These are phyloP conservation scores for Pachyrhizus erosus DNA, from an alignment of 306 rosid species.

Conservation along the genomic window DNA sequence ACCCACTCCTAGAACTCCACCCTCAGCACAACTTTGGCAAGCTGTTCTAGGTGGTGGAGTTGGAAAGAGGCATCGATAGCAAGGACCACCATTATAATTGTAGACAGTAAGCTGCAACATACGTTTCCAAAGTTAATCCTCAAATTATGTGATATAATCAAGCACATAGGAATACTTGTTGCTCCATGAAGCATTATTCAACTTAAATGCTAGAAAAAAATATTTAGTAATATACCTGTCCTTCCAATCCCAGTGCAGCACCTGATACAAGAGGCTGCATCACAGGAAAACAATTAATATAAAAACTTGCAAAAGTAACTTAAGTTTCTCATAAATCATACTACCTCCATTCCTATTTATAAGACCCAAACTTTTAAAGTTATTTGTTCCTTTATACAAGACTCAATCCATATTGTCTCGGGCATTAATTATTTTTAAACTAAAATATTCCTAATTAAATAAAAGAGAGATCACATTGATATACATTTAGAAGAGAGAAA, in stretches of 20 bases:
- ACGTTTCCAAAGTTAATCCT: slow-evolving; percentile 21
- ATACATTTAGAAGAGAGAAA: too few relatives aligned
- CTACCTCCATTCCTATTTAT: too few relatives aligned
- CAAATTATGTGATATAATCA: slow-evolving; percentile 12
- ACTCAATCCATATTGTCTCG: too few relatives aligned
- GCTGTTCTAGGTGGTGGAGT: slow-evolving; percentile 95
- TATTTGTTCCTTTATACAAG: too few relatives aligned
- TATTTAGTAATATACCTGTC: slow-evolving; percentile 71
- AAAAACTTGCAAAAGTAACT: background rate
- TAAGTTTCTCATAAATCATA: slow-evolving; percentile 15
- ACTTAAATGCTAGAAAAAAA: background rate
- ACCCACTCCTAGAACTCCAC: slow-evolving; percentile 98
- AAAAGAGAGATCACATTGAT: too few relatives aligned
- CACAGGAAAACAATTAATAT: slow-evolving; percentile 44
- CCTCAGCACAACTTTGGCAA: slow-evolving; percentile 95
- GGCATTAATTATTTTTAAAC: too few relatives aligned
- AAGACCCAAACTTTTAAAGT: too few relatives aligned
- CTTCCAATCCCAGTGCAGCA: slow-evolving; percentile 97
- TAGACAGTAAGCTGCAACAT: slow-evolving; percentile 85
- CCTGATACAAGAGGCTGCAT: slow-evolving; percentile 99
- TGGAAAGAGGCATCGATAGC: slow-evolving; percentile 94
- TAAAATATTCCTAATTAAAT: too few relatives aligned
- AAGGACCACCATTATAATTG: slow-evolving; percentile 87
- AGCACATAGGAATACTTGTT: background rate
- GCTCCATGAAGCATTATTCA: background rate